These are phyloP conservation scores for Madurella mycetomatis DNA, from an alignment of 2,329 filamentous ascomycete genomes.

Conservation along the genomic window DNA sequence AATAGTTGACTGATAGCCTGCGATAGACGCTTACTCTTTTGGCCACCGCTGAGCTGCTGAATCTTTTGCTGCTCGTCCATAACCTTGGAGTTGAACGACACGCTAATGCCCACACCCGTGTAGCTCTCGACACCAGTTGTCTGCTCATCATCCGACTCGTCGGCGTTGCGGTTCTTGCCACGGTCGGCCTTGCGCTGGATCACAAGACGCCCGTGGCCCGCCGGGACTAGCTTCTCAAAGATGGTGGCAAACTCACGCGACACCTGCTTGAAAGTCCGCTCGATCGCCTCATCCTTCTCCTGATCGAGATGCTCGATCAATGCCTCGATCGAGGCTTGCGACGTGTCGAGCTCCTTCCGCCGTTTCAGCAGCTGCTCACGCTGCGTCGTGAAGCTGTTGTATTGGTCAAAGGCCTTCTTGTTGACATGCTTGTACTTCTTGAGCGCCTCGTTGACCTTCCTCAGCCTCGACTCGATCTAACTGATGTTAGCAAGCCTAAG, in stretches of 20 bases:
- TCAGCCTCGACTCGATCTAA: slow-evolving; percentile 63
- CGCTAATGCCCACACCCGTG: slow-evolving; percentile 90
- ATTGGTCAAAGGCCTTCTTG: slow-evolving; percentile 99
- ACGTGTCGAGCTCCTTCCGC: slow-evolving; percentile 79
- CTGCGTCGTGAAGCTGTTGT: slow-evolving; percentile 92
- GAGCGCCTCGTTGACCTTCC: slow-evolving; percentile 85
- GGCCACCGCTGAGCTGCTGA: slow-evolving; percentile 92
- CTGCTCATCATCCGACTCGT: slow-evolving; percentile 66
- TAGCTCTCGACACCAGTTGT: slow-evolving; percentile 85
- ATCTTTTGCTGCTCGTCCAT: slow-evolving; percentile 95
- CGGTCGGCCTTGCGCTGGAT: slow-evolving; percentile 88
- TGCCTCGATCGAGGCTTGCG: slow-evolving; percentile 82
- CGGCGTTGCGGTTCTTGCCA: slow-evolving; percentile 42
- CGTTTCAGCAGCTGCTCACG: slow-evolving; percentile 82
- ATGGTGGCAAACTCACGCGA: slow-evolving; percentile 88
- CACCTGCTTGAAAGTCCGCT: slow-evolving; percentile 97
- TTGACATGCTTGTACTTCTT: slow-evolving; percentile 99
- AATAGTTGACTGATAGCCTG: background rate
- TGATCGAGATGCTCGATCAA: slow-evolving; percentile 90
- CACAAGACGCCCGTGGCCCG: slow-evolving; percentile 83
- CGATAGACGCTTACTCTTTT: slow-evolving; percentile 69
- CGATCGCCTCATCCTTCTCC: slow-evolving; percentile 95
- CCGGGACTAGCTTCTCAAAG: slow-evolving; percentile 91
- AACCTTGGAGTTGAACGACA: slow-evolving; percentile 97
- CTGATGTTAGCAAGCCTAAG: slow-evolving; percentile 22